These are phyloP conservation scores for Torulaspora delbrueckii DNA, from an alignment of 805 yeast species.

Conservation along the genomic window DNA sequence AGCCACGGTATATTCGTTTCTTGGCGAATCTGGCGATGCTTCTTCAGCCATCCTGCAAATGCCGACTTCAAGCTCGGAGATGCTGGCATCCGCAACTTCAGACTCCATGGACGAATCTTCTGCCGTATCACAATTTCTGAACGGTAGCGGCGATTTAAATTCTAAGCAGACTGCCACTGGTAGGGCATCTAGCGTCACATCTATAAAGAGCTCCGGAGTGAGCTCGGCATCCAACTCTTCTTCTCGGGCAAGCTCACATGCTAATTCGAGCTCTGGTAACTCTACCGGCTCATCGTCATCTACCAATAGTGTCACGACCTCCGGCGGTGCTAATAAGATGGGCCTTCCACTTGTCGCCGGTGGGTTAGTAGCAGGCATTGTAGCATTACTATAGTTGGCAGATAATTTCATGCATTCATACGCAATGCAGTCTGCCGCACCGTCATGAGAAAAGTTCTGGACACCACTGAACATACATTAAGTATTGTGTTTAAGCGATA, in stretches of 20 bases:
- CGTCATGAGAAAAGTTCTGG: neutral
- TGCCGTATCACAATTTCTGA: constrained; percentile 13
- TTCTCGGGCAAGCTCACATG: neutral
- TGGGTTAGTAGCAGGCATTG: constrained; percentile 7
- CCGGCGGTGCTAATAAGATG: constrained; percentile 11
- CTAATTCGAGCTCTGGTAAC: neutral
- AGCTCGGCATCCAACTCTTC: neutral
- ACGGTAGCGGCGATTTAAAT: constrained; percentile 4
- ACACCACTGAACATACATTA: neutral
- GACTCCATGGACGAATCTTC: constrained; percentile 11
- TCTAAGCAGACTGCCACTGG: neutral
- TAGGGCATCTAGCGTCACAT: neutral
- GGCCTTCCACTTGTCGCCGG: constrained; percentile 10
- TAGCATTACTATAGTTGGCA: constrained; percentile 9
- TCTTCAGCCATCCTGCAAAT: constrained; percentile 10
- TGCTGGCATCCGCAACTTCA: constrained; percentile 2
- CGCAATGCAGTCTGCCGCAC: neutral
- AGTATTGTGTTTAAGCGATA: neutral
- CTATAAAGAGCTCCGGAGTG: neutral
- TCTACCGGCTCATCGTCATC: neutral
- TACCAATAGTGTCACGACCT: neutral
- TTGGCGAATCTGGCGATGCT: constrained; percentile 10
- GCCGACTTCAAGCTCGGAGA: constrained; percentile 6
- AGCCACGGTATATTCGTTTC: constrained; percentile 12
- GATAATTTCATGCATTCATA: neutral